Evolutionary conservation across 2,329 filamentous ascomycete genomes (phyloP).

Genomic region (Coniochaeta hoffmannii): DNA sequence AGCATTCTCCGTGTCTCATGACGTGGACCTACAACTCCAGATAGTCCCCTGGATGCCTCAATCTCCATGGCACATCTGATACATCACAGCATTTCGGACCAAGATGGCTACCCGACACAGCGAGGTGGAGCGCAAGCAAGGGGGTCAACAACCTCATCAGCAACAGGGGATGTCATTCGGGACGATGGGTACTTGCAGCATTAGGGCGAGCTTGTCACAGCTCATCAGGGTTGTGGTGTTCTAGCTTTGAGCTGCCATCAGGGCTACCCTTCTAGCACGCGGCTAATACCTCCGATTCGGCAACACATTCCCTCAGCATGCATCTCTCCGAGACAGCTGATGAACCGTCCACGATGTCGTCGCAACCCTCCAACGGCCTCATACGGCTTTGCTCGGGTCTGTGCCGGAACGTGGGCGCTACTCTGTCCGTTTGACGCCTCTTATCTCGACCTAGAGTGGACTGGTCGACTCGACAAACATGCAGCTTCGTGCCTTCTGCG

Average conservation of each 20-base stretch:
- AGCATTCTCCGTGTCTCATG: neutral
- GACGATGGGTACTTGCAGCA: neutral
- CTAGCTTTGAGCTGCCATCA: constrained; percentile 22
- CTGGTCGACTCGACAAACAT: neutral
- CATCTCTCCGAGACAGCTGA: constrained; percentile 1
- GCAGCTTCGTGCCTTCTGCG: neutral
- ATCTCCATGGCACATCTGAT: neutral
- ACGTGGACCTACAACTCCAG: neutral
- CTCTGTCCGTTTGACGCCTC: neutral
- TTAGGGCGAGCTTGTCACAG: constrained; percentile 11
- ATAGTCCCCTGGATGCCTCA: neutral
- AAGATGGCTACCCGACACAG: neutral
- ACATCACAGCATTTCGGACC: neutral
- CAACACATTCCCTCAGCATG: constrained; percentile 2
- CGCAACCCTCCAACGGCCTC: neutral
- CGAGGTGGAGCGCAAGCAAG: neutral
- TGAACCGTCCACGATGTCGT: neutral
- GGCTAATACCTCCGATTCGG: constrained; percentile 23
- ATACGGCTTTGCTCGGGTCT: neutral
- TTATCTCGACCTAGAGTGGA: neutral
- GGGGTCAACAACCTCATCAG: neutral
- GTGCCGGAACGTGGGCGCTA: neutral
- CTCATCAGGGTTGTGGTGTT: constrained; percentile 19
- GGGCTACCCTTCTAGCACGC: constrained; percentile 13
- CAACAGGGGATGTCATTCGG: neutral